Evolutionary conservation across 108 stramenopile genomes (phyloP), one percentile per base, ranked within the genome.

Genomic region (Pseudonitzschia delicatissima): DNA sequence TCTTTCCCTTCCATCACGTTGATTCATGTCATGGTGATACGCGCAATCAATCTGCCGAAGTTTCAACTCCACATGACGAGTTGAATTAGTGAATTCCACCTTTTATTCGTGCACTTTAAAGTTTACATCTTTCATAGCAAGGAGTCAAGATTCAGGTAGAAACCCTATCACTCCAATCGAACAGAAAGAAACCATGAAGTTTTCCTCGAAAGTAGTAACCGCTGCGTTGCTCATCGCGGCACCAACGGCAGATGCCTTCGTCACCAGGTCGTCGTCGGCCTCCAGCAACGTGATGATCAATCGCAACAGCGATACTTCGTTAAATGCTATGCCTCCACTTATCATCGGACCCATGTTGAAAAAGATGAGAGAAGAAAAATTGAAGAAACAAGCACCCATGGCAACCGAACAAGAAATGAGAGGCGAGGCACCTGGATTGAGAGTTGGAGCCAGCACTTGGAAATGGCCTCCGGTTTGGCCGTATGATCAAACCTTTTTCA

Each of bases 401-500:
- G 87, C 83, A 11, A 40, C 57, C 31, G 66, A 71, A 0, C 73
- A 77, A 0, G 93, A 91, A 68, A 40, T 68, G 21, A 71, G 63
- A 55, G 65, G 55, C 0, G 88, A 91, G 75, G 85, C 90, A n/a
- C 90, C 88, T 1, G 93, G 93, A 23, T 62, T 94, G 18, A 80
- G 88, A 17, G 93, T 94, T 0, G 93, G 93, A 18, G 71, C 50
- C 9, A 52, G 29, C 36, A 85, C 87, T 6, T 94, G 93, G 93
- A 90, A 87, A 58, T 94, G 93, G 93, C 93, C 93, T 25, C 86
- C 88, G 4, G 82, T 92, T 20, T 94, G 90, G 90, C 93, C 93
- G 0, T 94, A 94, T 52, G 88, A 85, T 70, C 35, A 60, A 57
- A 68, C 77, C 31, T 84, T 87, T 57, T 94, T 94, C 62, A 71